Conservation (phyloP, 371 early-diverging fungal species). For the Apophysomyces trapeziformis region DNA sequence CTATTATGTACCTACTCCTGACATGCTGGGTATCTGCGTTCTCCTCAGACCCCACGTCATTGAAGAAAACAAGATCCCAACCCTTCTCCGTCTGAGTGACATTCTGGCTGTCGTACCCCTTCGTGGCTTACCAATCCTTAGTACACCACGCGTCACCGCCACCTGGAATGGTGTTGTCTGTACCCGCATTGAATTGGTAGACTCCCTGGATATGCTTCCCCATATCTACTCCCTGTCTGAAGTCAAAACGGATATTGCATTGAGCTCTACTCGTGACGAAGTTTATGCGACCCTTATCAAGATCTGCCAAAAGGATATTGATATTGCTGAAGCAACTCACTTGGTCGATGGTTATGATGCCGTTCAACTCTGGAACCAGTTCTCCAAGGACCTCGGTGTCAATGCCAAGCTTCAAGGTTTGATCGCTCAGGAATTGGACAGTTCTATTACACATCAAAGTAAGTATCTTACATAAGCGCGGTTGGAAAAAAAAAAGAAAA, state of each 20-base stretch:
- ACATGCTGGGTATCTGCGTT: slow-evolving; percentile 24
- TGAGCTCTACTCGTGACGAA: slow-evolving; percentile 13
- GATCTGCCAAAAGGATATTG: not conserved
- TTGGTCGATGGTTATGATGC: slow-evolving; percentile 43
- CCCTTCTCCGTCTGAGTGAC: slow-evolving; percentile 17
- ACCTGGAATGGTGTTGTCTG: slow-evolving; percentile 32
- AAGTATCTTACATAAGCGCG: slow-evolving; percentile 17
- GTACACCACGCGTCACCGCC: slow-evolving; percentile 8
- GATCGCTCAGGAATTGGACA: slow-evolving; percentile 45
- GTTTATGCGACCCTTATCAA: not conserved
- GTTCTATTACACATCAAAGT: slow-evolving; percentile 53
- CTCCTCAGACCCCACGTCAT: slow-evolving; percentile 8
- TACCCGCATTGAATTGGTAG: slow-evolving; percentile 41
- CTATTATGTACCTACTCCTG: slow-evolving; percentile 33
- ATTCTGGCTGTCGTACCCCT: slow-evolving; percentile 47
- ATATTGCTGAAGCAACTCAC: not conserved
- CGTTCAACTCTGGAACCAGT: slow-evolving; percentile 41
- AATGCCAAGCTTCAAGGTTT: slow-evolving; percentile 33
- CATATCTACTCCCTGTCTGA: slow-evolving; percentile 36
- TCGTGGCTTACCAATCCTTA: slow-evolving; percentile 43
- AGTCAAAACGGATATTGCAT: slow-evolving; percentile 2
- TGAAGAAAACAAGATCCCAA: not conserved
- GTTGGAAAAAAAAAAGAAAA: not conserved
- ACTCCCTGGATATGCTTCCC: slow-evolving; percentile 50
- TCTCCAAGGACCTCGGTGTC: slow-evolving; percentile 39